Conservation (phyloP, 2,329 filamentous ascomycete genomes). For the Elsinoe perseae region DNA sequence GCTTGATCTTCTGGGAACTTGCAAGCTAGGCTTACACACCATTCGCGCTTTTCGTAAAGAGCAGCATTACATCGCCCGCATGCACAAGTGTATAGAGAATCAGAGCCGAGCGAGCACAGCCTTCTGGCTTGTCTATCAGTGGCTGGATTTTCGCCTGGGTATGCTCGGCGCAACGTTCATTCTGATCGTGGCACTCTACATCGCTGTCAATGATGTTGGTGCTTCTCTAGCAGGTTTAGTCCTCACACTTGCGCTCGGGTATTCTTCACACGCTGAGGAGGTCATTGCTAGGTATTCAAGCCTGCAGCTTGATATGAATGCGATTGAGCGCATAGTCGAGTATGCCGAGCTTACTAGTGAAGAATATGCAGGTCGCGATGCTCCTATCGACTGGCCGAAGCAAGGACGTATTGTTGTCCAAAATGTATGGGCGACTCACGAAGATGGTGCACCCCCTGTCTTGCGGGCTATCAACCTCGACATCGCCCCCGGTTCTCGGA, state of each 20-base stretch:
- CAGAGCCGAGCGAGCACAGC: not conserved
- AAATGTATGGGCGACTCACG: conserved; percentile 45
- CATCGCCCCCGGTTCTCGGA: conserved; percentile 65
- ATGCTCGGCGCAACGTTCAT: not conserved
- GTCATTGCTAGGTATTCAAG: not conserved
- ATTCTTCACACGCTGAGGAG: not conserved
- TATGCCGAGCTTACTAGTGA: conserved; percentile 87
- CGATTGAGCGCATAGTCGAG: conserved; percentile 92
- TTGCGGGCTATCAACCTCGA: conserved; percentile 53
- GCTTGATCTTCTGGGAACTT: conserved; percentile 86
- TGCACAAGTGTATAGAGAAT: not conserved
- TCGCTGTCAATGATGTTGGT: not conserved
- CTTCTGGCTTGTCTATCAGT: not conserved
- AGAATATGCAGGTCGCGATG: conserved; percentile 73
- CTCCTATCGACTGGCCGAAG: conserved; percentile 84
- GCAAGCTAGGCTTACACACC: conserved; percentile 70
- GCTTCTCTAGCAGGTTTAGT: not conserved
- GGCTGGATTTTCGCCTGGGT: conserved; percentile 4
- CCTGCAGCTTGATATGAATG: conserved; percentile 5
- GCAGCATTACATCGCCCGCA: not conserved
- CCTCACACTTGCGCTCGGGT: not conserved
- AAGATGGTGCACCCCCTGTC: conserved; percentile 41
- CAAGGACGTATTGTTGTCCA: conserved; percentile 58
- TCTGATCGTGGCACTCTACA: not conserved
- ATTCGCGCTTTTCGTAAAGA: conserved; percentile 52